A percentile compares a stretch with the other conserved stretches of the same genome.
phyloP scores from a whole-genome alignment of 1,284 basidiomycete genomes.

The Sanghuangporus sanghuang region DNA sequence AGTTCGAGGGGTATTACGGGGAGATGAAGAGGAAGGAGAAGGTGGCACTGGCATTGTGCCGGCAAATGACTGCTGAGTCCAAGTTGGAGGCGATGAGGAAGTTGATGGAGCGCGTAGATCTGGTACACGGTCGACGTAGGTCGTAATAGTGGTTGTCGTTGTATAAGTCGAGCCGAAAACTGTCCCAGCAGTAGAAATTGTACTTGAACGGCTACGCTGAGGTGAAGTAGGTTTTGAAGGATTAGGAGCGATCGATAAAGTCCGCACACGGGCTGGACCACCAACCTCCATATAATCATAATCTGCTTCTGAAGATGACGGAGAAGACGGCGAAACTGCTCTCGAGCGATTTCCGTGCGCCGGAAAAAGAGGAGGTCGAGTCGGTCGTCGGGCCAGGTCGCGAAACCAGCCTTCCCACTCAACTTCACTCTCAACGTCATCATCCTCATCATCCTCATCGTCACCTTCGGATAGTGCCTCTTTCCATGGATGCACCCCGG shows the following conservation, averaged over 20 bases:
- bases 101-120: neutral
- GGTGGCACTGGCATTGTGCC: neutral
- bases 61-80: neutral
- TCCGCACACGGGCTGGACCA: conserved; percentile 6
- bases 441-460: conserved; percentile 30
- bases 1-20: conserved; percentile 3
- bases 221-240: neutral
- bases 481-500: neutral
- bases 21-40: neutral
- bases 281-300: conserved; percentile 1
- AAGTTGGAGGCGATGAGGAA: neutral
- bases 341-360: neutral
- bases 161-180: neutral
- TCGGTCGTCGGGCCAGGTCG: conserved; percentile 41
- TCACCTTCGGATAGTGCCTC: conserved; percentile 21
- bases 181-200: conserved; percentile 5
- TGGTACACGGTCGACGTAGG: conserved; percentile 15
- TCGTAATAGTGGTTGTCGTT: conserved; percentile 15
- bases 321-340: conserved; percentile 10
- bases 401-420: conserved; percentile 58
- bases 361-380: conserved; percentile 17
- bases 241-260: conserved; percentile 11
- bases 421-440: conserved; percentile 42
- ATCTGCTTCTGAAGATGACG: conserved; percentile 13
- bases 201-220: conserved; percentile 9